These are phyloP conservation scores for Cadophora sp. DNA, from an alignment of 2,329 filamentous ascomycete genomes.

Conservation along the genomic window DNA sequence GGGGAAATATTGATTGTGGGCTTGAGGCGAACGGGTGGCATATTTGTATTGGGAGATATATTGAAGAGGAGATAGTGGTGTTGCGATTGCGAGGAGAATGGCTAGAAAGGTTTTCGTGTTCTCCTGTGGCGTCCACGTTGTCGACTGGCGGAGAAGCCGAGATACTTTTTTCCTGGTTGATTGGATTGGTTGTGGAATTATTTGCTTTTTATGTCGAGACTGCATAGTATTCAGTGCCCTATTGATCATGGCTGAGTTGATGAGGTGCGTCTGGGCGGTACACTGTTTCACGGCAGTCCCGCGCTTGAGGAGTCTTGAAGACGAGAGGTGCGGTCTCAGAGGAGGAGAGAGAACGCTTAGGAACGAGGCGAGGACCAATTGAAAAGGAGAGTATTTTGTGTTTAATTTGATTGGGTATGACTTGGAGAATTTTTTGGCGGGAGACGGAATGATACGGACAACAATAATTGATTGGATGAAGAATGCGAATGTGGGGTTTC, in stretches of 20 bases:
- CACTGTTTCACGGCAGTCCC: too few species aligned
- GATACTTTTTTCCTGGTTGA: background rate
- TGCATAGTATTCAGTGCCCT: too few species aligned
- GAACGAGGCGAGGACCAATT: background rate
- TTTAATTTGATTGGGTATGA: background rate
- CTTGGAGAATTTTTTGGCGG: background rate
- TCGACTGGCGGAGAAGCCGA: constrained; percentile 2
- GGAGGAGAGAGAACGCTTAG: background rate
- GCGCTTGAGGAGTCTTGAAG: background rate
- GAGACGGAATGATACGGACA: too few species aligned
- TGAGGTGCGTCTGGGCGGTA: too few species aligned
- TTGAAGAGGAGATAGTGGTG: too few species aligned
- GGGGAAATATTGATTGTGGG: too few species aligned
- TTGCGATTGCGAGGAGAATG: background rate
- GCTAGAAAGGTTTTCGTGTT: too few species aligned
- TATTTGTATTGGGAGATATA: too few species aligned
- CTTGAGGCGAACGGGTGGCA: too few species aligned
- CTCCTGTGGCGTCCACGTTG: background rate
- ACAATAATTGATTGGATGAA: background rate
- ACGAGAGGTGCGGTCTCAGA: background rate
- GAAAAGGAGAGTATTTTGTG: background rate
- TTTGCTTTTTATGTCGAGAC: too few species aligned
- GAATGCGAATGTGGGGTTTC: background rate
- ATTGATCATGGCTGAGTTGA: too few species aligned
- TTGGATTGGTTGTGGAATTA: too few species aligned